Conservation (phyloP, 805 yeast species). For the Candida ulmi region DNA sequence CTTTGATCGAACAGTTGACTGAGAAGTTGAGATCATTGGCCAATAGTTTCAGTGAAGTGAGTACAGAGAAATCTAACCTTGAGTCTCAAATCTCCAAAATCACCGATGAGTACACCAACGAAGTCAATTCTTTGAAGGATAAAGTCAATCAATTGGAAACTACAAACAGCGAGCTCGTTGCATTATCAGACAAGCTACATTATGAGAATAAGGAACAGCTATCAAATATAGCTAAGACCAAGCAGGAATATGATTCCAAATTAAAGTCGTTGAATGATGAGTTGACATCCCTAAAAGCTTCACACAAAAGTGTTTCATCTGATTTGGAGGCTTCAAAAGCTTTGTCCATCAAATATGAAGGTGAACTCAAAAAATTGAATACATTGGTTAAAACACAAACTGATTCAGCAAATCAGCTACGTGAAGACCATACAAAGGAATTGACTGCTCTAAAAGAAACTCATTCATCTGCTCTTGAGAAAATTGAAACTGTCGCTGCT, state of each 20-base stretch:
- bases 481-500: background rate
- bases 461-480: background rate
- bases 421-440: constrained; percentile 9
- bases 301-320: background rate
- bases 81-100: constrained; percentile 10
- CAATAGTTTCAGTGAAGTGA: constrained; percentile 23
- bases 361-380: constrained; percentile 8
- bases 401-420: constrained; percentile 1
- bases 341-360: constrained; percentile 3
- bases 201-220: constrained; percentile 7
- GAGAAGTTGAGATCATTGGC: constrained; percentile 42
- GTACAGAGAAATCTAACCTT: constrained; percentile 18
- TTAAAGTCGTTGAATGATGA: constrained; percentile 2
- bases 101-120: constrained; percentile 6
- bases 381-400: constrained; percentile 6
- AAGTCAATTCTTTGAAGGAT: constrained; percentile 10
- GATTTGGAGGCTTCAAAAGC: constrained; percentile 11
- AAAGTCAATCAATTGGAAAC: constrained; percentile 10
- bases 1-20: constrained; percentile 35
- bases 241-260: constrained; percentile 1
- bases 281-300: constrained; percentile 3
- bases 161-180: constrained; percentile 7
- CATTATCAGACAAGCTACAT: constrained; percentile 5
- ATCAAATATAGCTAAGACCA: background rate
- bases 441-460: constrained; percentile 3